Conservation (phyloP, 2,329 filamentous ascomycete genomes). For the Stagonosporopsis cucurbitacearum region DNA sequence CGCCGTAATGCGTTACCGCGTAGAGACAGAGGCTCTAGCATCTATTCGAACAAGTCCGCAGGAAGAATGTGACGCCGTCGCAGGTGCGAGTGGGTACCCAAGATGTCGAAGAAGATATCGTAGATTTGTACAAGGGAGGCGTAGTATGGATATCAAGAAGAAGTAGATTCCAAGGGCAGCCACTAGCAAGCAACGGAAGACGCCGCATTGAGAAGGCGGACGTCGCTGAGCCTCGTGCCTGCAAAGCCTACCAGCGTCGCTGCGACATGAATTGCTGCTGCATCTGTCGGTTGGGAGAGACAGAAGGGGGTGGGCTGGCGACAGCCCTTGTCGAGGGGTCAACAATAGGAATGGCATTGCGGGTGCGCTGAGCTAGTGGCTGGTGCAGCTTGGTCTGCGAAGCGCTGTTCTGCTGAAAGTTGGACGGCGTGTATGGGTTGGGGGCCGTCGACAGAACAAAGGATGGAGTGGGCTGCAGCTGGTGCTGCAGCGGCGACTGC, state of each 20-base stretch:
- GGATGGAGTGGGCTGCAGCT: conserved; percentile 72
- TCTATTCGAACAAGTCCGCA: conserved; percentile 49
- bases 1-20: conserved; percentile 51
- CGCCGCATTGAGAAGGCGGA: conserved; percentile 44
- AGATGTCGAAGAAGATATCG: conserved; percentile 51
- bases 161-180: conserved; percentile 47
- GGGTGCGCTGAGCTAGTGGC: conserved; percentile 83
- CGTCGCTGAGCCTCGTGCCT: conserved; percentile 42
- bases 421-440: conserved; percentile 63
- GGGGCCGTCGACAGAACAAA: conserved; percentile 72
- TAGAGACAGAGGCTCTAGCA: conserved; percentile 48
- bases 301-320: conserved; percentile 81
- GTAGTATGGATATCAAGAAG: conserved; percentile 49
- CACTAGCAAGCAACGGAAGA: conserved; percentile 50
- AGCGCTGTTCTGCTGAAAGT: conserved; percentile 62
- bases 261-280: conserved; percentile 57
- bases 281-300: conserved; percentile 69
- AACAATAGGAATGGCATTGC: conserved; percentile 97
- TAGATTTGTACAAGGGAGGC: conserved; percentile 53
- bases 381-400: conserved; percentile 85
- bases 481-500: conserved; percentile 87
- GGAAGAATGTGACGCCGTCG: conserved; percentile 49
- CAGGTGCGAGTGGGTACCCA: conserved; percentile 50
- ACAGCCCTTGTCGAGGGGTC: conserved; percentile 93
- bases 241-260: conserved; percentile 56